Evolutionary conservation across 2,329 filamentous ascomycete species (phyloP), one percentile per base, ranked within the genome.

Genomic region (Pseudopyrenochaeta lycopersici): DNA sequence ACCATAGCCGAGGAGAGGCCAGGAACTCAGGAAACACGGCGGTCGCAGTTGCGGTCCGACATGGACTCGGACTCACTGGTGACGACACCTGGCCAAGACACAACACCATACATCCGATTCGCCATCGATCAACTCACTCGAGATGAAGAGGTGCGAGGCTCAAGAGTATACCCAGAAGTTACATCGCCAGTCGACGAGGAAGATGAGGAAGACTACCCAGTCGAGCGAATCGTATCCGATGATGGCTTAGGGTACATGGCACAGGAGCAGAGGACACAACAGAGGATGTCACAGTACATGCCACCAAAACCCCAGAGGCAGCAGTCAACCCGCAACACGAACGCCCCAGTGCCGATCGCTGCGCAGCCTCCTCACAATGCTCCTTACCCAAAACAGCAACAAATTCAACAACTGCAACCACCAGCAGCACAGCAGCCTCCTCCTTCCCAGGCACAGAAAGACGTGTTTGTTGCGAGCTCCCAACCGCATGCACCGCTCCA

Each of bases 51-150:
- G 15, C 46, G 56, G 21, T 46, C 56, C 52, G 58, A 58, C 35
- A 70, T 74, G 71, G 74, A 74, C 50, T 60, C 69, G 18, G 64
- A 67, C 31, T 73, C 71, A n/a, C 64, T 70, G 40, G 64, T 64
- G 21, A 76, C 73, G 6, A 76, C 74, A 0, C 92, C 92, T 0
- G 91, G 89, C 9, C 81, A 92, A 33, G 92, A 97, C 68, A 90
- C 96, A 68, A 90, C 88, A 7, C 92, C 92, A 0, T 96, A 93
- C 74, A 91, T 97, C 59, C 90, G 90, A 60, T 96, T 95, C 73
- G 93, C 94, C 35, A 86, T 98, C 58, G 90, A 96, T 60, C 91
- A 94, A 58, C 80, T 98, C 63, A 96, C 92, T 5, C 83, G 89
- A 42, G 86, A 90, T 66, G 88, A 88, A 52, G 87, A 90, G 55